phyloP scores from a whole-genome alignment of 805 yeast genomes.

The Candida palmyrensis region DNA sequence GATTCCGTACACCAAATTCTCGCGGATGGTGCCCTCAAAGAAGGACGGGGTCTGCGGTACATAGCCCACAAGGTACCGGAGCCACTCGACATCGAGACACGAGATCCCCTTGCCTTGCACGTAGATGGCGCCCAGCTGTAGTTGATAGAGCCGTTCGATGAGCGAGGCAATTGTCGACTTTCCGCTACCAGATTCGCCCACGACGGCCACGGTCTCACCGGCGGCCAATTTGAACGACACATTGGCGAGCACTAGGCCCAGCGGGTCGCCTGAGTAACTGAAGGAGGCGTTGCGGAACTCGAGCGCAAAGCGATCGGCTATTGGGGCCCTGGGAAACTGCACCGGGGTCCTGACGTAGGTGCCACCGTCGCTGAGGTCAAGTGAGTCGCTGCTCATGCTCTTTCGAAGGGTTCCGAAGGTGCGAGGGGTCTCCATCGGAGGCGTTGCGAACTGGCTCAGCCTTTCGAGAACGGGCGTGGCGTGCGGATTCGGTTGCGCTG shows the following conservation, averaged over 20 bases:
- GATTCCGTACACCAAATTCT: slow-evolving; percentile 65
- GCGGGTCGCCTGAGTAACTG: slow-evolving; percentile 36
- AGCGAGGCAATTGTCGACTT: slow-evolving; percentile 72
- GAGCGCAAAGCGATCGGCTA: no score
- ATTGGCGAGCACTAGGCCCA: slow-evolving; percentile 29
- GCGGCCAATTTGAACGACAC: slow-evolving; percentile 38
- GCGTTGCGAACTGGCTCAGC: no score
- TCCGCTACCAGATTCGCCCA: slow-evolving; percentile 90
- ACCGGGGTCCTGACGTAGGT: no score
- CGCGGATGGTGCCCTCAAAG: slow-evolving; percentile 67
- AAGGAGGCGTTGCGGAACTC: slow-evolving; percentile 25
- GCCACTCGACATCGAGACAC: slow-evolving; percentile 37
- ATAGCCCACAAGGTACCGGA: slow-evolving; percentile 54
- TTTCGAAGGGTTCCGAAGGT: no score
- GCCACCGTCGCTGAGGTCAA: no score
- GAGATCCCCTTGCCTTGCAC: slow-evolving; percentile 46
- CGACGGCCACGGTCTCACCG: slow-evolving; percentile 57
- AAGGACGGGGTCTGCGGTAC: slow-evolving; percentile 75
- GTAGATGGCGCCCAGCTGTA: slow-evolving; percentile 32
- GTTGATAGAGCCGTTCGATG: slow-evolving; percentile 48
- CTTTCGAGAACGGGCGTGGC: no score
- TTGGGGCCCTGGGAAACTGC: no score
- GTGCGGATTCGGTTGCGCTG: no score
- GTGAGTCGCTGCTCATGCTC: no score
- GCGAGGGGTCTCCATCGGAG: no score